phyloP scores from a whole-genome alignment of 192 early-diverging fungal genomes.

The Coemansia sp. region DNA sequence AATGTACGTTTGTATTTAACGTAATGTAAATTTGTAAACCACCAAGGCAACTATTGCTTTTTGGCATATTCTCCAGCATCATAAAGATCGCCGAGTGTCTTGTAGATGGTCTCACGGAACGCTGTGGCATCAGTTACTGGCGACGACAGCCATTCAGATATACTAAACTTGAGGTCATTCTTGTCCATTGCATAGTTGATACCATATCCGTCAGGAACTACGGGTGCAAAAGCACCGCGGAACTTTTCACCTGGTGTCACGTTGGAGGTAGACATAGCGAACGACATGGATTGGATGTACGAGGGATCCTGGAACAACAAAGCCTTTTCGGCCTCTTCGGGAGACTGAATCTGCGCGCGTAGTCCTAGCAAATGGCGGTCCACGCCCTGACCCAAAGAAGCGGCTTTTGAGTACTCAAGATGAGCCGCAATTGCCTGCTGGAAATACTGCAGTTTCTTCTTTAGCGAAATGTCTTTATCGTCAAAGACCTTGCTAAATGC shows the following conservation, averaged over 20 bases:
- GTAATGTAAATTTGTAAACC: too few species aligned
- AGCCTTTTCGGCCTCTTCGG: constrained; percentile 63
- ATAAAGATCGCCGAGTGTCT: constrained; percentile 44
- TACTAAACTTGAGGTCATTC: constrained; percentile 69
- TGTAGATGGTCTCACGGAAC: constrained; percentile 62
- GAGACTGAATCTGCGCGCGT: constrained; percentile 63
- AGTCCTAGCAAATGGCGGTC: constrained; percentile 92
- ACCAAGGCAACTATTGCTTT: too few species aligned
- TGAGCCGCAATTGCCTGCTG: constrained; percentile 69
- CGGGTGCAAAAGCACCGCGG: constrained; percentile 84
- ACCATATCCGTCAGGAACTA: constrained; percentile 83
- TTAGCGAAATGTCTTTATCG: constrained; percentile 57
- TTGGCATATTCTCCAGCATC: constrained; percentile 39
- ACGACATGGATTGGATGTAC: constrained; percentile 75
- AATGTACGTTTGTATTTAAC: too few species aligned
- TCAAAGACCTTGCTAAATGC: constrained; percentile 76
- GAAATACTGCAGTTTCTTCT: constrained; percentile 59
- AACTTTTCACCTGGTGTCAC: constrained; percentile 69
- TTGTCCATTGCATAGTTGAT: constrained; percentile 76
- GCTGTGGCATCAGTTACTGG: constrained; percentile 59
- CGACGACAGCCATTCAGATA: constrained; percentile 59
- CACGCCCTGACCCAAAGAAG: constrained; percentile 76
- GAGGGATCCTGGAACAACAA: constrained; percentile 81
- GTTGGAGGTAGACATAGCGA: constrained; percentile 78
- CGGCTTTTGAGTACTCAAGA: constrained; percentile 71